Conservation (phyloP, 1,284 basidiomycete genomes). For the Microbotryum intermedium region DNA sequence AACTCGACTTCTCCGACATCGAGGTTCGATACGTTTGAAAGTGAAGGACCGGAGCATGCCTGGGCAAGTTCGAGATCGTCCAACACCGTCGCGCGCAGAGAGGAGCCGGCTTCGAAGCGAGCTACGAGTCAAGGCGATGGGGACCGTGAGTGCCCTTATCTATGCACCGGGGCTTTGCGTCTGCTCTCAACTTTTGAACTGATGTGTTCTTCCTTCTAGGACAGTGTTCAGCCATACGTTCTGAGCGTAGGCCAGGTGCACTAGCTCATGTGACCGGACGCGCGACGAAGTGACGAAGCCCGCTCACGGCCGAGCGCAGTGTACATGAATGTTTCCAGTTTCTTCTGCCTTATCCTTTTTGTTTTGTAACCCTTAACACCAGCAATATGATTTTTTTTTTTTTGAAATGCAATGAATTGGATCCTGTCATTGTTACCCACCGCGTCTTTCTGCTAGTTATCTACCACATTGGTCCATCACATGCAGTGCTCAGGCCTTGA, state of each 20-base stretch:
- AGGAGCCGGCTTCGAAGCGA: not conserved
- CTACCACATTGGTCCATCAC: too few relatives aligned
- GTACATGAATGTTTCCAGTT: too few relatives aligned
- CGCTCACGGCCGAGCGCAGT: too few relatives aligned
- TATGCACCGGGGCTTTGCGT: not conserved
- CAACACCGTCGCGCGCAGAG: not conserved
- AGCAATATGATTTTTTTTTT: too few relatives aligned
- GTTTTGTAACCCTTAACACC: too few relatives aligned
- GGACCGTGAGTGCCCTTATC: conserved; percentile 8
- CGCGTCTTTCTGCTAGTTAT: too few relatives aligned
- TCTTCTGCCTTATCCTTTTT: too few relatives aligned
- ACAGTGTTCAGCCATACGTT: conserved; percentile 25
- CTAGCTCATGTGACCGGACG: too few relatives aligned
- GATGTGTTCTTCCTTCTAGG: not conserved
- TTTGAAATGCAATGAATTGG: too few relatives aligned
- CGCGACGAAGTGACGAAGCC: not conserved
- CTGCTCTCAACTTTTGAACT: not conserved
- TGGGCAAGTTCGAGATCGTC: conserved; percentile 11
- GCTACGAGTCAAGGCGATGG: not conserved
- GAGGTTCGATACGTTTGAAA: conserved; percentile 23
- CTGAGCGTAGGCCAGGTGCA: not conserved
- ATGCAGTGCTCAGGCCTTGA: too few relatives aligned
- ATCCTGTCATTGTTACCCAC: too few relatives aligned
- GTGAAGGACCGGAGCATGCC: conserved; percentile 15
- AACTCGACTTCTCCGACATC: not conserved